phyloP scores from a whole-genome alignment of 2,329 filamentous ascomycete genomes.

The Arachnomyces sp. region DNA sequence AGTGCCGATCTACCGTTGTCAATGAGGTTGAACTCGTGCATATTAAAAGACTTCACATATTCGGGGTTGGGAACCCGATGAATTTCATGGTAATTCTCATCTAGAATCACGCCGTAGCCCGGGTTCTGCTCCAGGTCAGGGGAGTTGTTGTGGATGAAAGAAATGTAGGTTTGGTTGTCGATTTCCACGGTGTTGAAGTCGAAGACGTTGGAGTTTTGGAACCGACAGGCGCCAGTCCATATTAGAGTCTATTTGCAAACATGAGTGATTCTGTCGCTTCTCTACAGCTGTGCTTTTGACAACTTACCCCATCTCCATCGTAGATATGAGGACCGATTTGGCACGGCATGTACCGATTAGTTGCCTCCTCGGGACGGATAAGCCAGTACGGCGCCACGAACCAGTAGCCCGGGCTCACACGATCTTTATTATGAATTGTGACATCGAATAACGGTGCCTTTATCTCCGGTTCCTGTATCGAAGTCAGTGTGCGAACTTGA shows the following conservation, averaged over 20 bases:
- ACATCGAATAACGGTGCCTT: constrained; percentile 18
- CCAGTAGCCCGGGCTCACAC: constrained; percentile 37
- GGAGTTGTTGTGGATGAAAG: constrained; percentile 34
- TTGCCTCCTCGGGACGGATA: constrained; percentile 19
- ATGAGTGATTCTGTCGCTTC: not conserved
- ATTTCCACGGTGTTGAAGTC: constrained; percentile 40
- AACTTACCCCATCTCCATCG: constrained; percentile 37
- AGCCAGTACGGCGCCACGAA: constrained; percentile 40
- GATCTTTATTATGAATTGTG: constrained; percentile 19
- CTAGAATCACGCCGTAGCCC: constrained; percentile 39
- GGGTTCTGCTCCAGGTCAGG: constrained; percentile 31
- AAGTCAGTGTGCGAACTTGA: too few species aligned
- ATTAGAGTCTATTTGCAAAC: constrained; percentile 29
- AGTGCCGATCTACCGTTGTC: constrained; percentile 25
- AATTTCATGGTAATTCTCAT: constrained; percentile 37
- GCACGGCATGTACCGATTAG: constrained; percentile 27
- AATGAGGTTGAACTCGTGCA: constrained; percentile 32
- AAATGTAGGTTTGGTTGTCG: constrained; percentile 37
- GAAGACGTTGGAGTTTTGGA: constrained; percentile 41
- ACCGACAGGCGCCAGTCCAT: constrained; percentile 41
- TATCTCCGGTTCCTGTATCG: not conserved
- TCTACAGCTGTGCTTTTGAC: not conserved
- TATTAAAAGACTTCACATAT: constrained; percentile 24
- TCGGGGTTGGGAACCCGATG: constrained; percentile 27
- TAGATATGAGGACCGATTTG: constrained; percentile 45